Percentiles rank a stretch among this genome's conserved stretches.
Conservation (phyloP, 2,329 filamentous ascomycete genomes). For the Cercospora brassicicola region DNA sequence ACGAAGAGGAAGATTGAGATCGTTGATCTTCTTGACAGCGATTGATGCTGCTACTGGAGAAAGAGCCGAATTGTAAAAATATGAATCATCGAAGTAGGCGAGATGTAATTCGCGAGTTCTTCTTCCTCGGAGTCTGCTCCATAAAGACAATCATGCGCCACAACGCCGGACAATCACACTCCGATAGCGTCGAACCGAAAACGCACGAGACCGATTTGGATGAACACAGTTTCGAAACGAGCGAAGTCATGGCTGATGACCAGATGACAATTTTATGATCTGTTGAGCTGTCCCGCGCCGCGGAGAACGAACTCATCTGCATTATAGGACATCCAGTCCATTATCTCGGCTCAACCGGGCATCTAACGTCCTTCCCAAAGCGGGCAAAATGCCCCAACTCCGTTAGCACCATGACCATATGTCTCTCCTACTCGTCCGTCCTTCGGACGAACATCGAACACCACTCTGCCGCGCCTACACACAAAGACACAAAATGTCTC, state of each 20-base stretch:
- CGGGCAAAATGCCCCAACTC: background rate
- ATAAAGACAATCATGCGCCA: background rate
- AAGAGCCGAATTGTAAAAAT: too few relatives aligned
- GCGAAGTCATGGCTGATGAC: background rate
- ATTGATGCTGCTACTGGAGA: background rate
- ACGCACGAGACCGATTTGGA: background rate
- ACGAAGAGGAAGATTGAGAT: background rate
- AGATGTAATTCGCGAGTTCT: background rate
- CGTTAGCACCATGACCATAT: background rate
- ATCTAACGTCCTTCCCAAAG: background rate
- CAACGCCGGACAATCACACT: background rate
- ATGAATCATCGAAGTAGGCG: background rate
- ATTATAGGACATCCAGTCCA: background rate
- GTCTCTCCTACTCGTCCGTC: background rate
- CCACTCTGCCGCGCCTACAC: background rate
- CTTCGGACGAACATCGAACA: background rate
- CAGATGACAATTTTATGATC: too few relatives aligned
- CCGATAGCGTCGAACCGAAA: background rate
- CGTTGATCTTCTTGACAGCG: background rate
- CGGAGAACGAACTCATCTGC: too few relatives aligned
- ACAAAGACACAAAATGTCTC: background rate
- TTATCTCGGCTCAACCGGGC: background rate
- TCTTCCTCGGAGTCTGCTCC: background rate
- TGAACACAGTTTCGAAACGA: background rate
- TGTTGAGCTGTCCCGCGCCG: too few relatives aligned